Base-by-base conservation (phyloP, 2,329 filamentous ascomycete genomes). In the Monascus ruber region DNA sequence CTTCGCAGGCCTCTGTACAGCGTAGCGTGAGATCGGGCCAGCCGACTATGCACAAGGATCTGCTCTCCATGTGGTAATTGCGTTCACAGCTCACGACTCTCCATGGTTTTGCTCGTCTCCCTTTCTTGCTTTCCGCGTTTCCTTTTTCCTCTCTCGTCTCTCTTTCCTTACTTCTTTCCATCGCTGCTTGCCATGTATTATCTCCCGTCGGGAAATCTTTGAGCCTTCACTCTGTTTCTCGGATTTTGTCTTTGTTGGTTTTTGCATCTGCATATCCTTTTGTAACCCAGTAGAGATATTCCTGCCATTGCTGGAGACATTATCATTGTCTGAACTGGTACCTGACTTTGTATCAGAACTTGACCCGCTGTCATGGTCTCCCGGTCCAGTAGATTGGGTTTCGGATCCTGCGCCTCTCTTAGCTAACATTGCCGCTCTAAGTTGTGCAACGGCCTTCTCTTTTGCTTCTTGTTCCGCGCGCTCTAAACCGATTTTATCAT, bases 401-500 rank as follows among this genome's bases (percentile, higher is more conserved):
- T 45, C 17, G 51, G 47, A 32, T 53, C 17, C 46, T 33, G 54
- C 54, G 9, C 50, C 49, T 40, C 63, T 66, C 28, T 63, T 65
- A 9, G 65, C 62, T 8, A 68, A 36, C 39, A 66, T 52, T 8
- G 62, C 57, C 25, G 70, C 69, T 45, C 67, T 73, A 27, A 69
- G 55, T 39, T 70, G 63, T 9, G 71, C 68, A 29, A 62, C 63
- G 6, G 70, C 68, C 42, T 65, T 68, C 46, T 74, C 68, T 47
- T 70, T 70, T 7, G 69, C 66, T 50, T 69, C 56, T 46, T 64
- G 58, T 48, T 73, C 66, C 35, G 71, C 70, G 40, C 64, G 62
- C 51, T 71, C 60, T 6, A 70, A 46, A 42, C 75, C 70, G 46
- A 69, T 62, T 52, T 71, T 70, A 29, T 73, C 60, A 55, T 76